Evolutionary conservation across 75 land plant genomes (phyloP).

Genomic region (Pinus taeda): DNA sequence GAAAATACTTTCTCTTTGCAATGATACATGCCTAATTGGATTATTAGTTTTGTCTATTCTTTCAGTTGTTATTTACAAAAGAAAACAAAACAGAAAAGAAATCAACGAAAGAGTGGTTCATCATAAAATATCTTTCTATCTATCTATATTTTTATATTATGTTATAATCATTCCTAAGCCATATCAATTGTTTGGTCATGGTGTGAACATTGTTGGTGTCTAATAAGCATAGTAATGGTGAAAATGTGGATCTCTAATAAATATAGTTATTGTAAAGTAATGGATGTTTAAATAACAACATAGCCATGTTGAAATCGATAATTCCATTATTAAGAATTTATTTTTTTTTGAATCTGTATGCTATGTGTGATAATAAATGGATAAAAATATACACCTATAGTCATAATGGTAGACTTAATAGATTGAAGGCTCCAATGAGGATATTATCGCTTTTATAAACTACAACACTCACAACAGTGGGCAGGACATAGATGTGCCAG

Average conservation of each 20-base stretch:
- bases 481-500: conserved; percentile 33
- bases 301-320: no score
- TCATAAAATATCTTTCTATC: background rate
- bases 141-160: no score
- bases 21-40: conserved; percentile 9
- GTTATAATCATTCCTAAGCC: background rate
- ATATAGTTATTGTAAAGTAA: background rate
- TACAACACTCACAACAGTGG: conserved; percentile 25
- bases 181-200: background rate
- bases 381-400: conserved; percentile 10
- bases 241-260: background rate
- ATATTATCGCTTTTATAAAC: conserved; percentile 17
- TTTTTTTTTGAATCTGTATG: background rate
- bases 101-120: background rate
- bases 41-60: conserved; percentile 16
- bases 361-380: background rate
- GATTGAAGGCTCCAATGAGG: conserved; percentile 30
- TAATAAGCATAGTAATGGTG: background rate
- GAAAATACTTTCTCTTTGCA: conserved; percentile 26
- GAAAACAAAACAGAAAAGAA: background rate
- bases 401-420: conserved; percentile 30
- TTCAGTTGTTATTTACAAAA: conserved; percentile 16
- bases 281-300: no score
- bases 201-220: background rate
- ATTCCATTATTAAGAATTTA: background rate